Evolutionary conservation across 345 rosid species (phyloP), one percentile per base, ranked within the genome.

Genomic region (Aegle marmelos): DNA sequence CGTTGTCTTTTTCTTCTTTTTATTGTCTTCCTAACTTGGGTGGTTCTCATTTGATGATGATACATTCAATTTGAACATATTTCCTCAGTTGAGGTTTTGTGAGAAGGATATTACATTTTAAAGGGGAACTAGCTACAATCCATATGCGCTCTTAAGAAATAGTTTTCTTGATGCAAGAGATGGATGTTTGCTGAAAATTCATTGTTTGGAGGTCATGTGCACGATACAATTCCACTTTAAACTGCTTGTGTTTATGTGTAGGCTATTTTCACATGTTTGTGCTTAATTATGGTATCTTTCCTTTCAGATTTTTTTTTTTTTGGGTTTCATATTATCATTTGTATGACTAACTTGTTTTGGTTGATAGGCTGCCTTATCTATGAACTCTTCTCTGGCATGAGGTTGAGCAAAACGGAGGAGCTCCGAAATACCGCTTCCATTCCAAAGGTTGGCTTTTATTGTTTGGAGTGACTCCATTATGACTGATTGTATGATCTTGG

Each of bases 341-440:
- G 39, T 73, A 45, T 59, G 67, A 39, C 67, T 48, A 24, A 31
- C 33, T 60, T 60, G 19, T 60, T 60, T 73, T 73, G 58, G 56
- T 73, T 75, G 68, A 65, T 78, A 96, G 99, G 99, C 41, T 96
- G 99, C 85, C 91, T 96, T 75, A 94, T 96, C 71, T 85, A 94
- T 86, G 99, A 96, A 83, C 92, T 94, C 78, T 96, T 96, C 85
- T 92, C 99, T 84, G 90, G 91, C 54, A 76, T 78, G 77, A 94
- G 88, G 88, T 88, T 96, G 84, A 91, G 88, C 45, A 96, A 87
- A 89, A 96, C 99, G 45, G 98, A 96, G 89, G 99, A 96, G 81
- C 82, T 96, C 85, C 95, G 99, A n/a, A 92, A 88, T 81, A 96
- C 91, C 80, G 90, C 85, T 75, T 89, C 97, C 85, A 96, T 94